phyloP scores from a whole-genome alignment of 306 rosid species.

The Delonix regia region DNA sequence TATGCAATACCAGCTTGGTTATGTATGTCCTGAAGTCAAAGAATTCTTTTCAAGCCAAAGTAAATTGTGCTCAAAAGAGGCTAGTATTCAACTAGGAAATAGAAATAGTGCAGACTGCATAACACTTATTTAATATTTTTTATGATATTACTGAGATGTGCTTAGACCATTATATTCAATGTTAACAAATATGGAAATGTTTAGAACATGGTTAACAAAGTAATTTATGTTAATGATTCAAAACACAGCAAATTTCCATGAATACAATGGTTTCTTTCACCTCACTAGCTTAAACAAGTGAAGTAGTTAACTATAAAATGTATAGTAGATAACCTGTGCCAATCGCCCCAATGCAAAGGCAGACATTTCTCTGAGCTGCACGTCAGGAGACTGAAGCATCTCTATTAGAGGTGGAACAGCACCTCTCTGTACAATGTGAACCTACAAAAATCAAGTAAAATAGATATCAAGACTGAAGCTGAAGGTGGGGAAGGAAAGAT shows the following conservation, averaged over 20 bases:
- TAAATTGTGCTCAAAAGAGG: slow-evolving; percentile 1
- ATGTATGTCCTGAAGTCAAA: slow-evolving; percentile 70
- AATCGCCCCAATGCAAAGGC: slow-evolving; percentile 94
- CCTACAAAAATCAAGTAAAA: slow-evolving; percentile 50
- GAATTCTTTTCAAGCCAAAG: slow-evolving; percentile 22
- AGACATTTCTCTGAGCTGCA: slow-evolving; percentile 87
- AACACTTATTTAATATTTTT: background rate
- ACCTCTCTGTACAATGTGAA: slow-evolving; percentile 94
- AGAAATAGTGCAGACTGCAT: background rate
- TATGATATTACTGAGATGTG: background rate
- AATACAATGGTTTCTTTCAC: background rate
- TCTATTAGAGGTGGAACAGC: slow-evolving; percentile 89
- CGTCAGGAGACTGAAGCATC: slow-evolving; percentile 89
- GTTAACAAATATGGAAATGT: slow-evolving; percentile 5
- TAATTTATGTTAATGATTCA: slow-evolving; percentile 7
- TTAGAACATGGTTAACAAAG: background rate
- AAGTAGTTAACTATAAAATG: background rate
- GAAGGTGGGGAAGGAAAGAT: background rate
- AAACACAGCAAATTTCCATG: slow-evolving; percentile 4
- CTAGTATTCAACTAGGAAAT: background rate
- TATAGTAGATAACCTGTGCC: slow-evolving; percentile 75
- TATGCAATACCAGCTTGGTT: slow-evolving; percentile 95
- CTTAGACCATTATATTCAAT: slow-evolving; percentile 23
- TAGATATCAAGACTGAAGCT: background rate
- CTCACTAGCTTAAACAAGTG: slow-evolving; percentile 2